Conservation (phyloP, 345 rosid species). For the Arabidopsis arenosa region DNA sequence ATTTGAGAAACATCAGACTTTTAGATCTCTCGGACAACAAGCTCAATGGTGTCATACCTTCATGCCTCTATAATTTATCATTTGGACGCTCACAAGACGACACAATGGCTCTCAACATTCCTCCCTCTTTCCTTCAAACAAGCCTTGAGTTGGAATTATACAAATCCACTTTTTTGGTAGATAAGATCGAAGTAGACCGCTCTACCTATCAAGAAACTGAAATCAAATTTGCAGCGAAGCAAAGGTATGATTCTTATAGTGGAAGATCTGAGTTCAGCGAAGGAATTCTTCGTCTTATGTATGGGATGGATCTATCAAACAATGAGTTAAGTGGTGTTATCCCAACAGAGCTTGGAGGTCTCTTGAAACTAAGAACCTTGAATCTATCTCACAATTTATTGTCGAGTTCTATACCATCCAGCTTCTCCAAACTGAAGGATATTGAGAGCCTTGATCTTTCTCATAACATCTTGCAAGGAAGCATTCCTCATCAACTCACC, state of each 20-base stretch:
- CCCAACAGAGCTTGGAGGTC: conserved; percentile 42
- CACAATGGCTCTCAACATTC: not conserved
- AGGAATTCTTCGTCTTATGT: conserved; percentile 19
- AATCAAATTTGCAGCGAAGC: not conserved
- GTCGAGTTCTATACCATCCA: conserved; percentile 25
- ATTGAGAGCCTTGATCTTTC: conserved; percentile 50
- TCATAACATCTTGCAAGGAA: conserved; percentile 6
- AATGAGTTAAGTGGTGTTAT: conserved; percentile 45
- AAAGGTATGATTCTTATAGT: conserved; percentile 1
- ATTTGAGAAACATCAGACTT: not conserved
- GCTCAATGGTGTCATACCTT: conserved; percentile 11
- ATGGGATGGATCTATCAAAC: conserved; percentile 48
- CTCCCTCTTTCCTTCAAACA: not conserved
- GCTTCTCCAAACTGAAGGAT: conserved; percentile 28
- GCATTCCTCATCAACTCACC: conserved; percentile 20
- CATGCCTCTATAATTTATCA: not conserved
- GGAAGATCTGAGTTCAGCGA: not conserved
- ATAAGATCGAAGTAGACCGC: not conserved
- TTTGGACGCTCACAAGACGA: not conserved
- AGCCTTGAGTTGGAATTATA: not conserved
- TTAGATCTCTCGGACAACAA: conserved; percentile 3
- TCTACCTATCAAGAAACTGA: not conserved
- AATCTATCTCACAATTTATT: conserved; percentile 47
- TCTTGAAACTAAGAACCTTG: not conserved
- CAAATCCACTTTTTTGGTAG: not conserved